These are phyloP conservation scores for Babesia gibsoni DNA, from an alignment of 169 alveolate genomes.

Conservation along the genomic window DNA sequence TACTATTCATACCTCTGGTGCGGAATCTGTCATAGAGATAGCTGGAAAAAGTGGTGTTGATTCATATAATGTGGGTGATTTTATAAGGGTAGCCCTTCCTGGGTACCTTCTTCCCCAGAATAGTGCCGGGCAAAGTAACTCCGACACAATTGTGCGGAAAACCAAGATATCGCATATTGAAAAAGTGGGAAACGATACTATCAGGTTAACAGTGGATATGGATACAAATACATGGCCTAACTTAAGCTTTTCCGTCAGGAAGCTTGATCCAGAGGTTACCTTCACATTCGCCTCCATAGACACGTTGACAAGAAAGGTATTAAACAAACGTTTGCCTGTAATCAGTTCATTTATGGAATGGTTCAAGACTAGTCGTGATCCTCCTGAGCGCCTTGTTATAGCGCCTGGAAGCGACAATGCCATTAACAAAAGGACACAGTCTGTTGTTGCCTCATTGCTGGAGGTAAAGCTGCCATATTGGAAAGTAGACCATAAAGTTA, in stretches of 20 bases:
- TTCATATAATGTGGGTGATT: slow-evolving; percentile 1
- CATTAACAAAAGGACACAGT: neutral
- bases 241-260: slow-evolving; percentile 8
- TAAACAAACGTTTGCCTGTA: neutral
- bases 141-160: neutral
- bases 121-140: neutral
- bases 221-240: neutral
- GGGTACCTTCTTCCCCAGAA: slow-evolving; percentile 1
- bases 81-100: neutral
- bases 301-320: neutral
- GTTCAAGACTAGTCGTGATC: neutral
- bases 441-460: neutral
- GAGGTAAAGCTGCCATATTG: neutral
- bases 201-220: slow-evolving; percentile 1
- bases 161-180: slow-evolving; percentile 27
- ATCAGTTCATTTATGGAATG: neutral
- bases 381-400: slow-evolving; percentile 2
- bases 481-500: neutral
- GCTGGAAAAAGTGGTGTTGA: neutral
- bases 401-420: neutral
- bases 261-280: slow-evolving; percentile 10
- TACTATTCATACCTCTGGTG: slow-evolving; percentile 13
- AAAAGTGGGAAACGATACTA: neutral
- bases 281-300: slow-evolving; percentile 2
- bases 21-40: slow-evolving; percentile 22